A percentile compares a stretch with the other conserved stretches of the same genome.
These are phyloP conservation scores for Aegle marmelos DNA, from an alignment of 345 rosid genomes.

Conservation along the genomic window DNA sequence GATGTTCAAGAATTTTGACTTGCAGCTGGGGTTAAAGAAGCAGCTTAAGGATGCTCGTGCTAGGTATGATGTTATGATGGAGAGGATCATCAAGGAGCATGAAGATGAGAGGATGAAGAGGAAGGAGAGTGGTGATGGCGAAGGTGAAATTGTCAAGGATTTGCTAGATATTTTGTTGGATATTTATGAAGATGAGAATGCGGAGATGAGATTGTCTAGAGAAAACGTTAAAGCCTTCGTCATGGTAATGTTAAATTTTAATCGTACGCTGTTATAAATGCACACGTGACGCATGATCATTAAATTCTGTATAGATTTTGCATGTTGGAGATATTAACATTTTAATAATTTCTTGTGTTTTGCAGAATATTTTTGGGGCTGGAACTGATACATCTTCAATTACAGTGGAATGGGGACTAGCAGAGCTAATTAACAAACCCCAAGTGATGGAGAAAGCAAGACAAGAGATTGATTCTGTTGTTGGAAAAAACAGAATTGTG, in stretches of 20 bases:
- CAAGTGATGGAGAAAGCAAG: conserved; percentile 50
- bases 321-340: neutral
- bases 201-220: conserved; percentile 59
- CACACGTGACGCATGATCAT: too few relatives aligned
- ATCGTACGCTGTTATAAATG: too few relatives aligned
- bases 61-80: conserved; percentile 61
- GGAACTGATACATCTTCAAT: conserved; percentile 54
- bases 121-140: conserved; percentile 1
- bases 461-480: conserved; percentile 49
- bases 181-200: conserved; percentile 57
- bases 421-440: conserved; percentile 73
- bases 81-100: conserved; percentile 61
- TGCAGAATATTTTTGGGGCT: conserved; percentile 50
- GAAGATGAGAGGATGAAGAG: conserved; percentile 29
- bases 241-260: conserved; percentile 40
- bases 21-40: conserved; percentile 53
- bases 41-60: conserved; percentile 57
- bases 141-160: conserved; percentile 29
- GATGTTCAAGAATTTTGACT: conserved; percentile 59
- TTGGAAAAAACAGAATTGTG: conserved; percentile 50
- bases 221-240: conserved; percentile 74
- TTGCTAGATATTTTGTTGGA: conserved; percentile 63
- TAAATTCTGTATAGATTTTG: too few relatives aligned
- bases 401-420: conserved; percentile 65
- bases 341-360: neutral